Evolutionary conservation across 2,329 filamentous ascomycete species (phyloP), one percentile per base, ranked within the genome.

Genomic region (Beauveria pseudobassiana): DNA sequence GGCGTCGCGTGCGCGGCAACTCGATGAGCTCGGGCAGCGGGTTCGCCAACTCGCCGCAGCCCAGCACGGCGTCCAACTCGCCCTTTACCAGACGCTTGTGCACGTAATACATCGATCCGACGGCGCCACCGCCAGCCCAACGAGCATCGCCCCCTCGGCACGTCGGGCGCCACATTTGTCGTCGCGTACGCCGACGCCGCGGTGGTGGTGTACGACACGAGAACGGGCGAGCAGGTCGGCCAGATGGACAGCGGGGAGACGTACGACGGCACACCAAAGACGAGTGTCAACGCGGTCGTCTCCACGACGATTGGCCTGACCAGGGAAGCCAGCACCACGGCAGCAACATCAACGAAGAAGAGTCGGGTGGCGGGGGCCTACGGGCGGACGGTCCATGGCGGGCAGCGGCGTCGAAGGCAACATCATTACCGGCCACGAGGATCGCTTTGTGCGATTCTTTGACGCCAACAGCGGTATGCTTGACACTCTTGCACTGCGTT

Each of bases 401-500:
- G 89, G 87, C 57, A 91, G 88, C 62, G 89, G 89, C 40, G 87
- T 96, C 1, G 93, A 97, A 74, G 95, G 95, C 14, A 90, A 96
- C 24, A 90, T 99, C 63, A 97, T 99, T 66, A 96, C 90, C 64
- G 95, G 95, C 66, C 93, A 99, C 72, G 95, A 99, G 78, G 95
- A 99, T 77, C 87, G 90, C 68, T 97, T 92, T 70, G 92, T 99
- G 68, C 84, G 93, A 67, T 96, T 99, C 81, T 99, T 96, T 74
- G 95, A 99, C 80, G 95, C 95, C 65, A 98, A 99, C 72, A 96
- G 91, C 77, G 95, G 95, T 98, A 88, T 76, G 90, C 85, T 48
- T 40, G 46, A 51, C 30, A 9, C 6, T 22, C 5, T 49, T 4
- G 16, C 20, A 45, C 43, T 63, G 50, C 42, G 20, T 8, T 10